These are phyloP conservation scores for Echinosophora koreensis DNA, from an alignment of 306 rosid species.

Conservation along the genomic window DNA sequence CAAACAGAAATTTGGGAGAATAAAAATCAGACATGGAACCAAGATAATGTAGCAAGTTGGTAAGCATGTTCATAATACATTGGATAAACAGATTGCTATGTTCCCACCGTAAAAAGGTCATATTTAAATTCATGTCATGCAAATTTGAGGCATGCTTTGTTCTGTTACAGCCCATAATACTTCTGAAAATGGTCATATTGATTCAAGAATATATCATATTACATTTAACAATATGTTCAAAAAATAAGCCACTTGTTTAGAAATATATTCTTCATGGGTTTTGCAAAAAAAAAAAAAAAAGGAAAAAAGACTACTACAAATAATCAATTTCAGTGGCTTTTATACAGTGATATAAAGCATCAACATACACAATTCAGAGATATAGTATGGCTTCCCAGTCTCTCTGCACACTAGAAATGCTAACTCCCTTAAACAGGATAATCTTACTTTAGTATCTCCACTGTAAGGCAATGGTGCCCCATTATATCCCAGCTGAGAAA, in stretches of 20 bases:
- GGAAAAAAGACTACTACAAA: not conserved
- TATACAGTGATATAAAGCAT: not conserved
- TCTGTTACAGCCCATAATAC: slow-evolving; percentile 8
- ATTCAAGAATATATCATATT: not conserved
- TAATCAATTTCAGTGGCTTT: slow-evolving; percentile 8
- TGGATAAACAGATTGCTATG: not conserved
- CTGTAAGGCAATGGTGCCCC: slow-evolving; percentile 80
- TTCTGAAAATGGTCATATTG: not conserved
- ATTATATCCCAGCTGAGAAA: slow-evolving; percentile 62
- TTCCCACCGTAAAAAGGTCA: not conserved
- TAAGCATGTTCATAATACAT: not conserved
- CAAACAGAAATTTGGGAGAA: slow-evolving; percentile 8
- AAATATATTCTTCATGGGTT: not conserved
- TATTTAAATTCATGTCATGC: slow-evolving; percentile 13
- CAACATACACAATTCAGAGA: slow-evolving; percentile 17
- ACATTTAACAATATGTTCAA: not conserved
- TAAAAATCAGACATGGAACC: slow-evolving; percentile 2
- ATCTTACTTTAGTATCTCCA: slow-evolving; percentile 78
- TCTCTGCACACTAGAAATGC: not conserved
- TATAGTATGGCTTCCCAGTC: not conserved
- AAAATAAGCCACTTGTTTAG: not conserved
- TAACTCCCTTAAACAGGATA: not conserved
- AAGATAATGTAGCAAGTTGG: slow-evolving; percentile 29
- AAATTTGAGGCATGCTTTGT: slow-evolving; percentile 1
- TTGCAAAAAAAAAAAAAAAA: not conserved